Conservation (phyloP, 768 basidiomycete genomes). For the Pulveroboletus sp. region DNA sequence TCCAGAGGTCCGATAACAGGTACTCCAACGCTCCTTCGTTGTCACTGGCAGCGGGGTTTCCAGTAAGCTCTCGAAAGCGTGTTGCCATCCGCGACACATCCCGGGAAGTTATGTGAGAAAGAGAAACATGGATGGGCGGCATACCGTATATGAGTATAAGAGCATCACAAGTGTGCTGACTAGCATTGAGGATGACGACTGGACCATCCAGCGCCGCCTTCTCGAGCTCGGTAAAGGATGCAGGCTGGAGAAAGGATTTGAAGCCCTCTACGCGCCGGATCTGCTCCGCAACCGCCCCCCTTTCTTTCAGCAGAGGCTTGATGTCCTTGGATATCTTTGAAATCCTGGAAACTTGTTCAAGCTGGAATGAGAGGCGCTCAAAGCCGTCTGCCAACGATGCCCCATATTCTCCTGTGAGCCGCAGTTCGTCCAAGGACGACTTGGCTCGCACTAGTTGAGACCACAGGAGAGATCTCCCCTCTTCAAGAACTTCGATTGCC, state of each 20-base stretch:
- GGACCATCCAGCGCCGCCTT: conserved; percentile 31
- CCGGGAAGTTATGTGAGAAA: conserved; percentile 12
- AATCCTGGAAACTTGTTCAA: conserved; percentile 10
- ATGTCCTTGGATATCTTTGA: conserved; percentile 13
- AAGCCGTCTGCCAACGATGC: conserved; percentile 18
- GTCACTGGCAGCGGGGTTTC: neutral
- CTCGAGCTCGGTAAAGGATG: conserved; percentile 22
- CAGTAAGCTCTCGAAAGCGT: conserved; percentile 13
- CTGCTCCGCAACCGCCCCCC: conserved; percentile 21
- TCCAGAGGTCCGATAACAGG: conserved; percentile 26
- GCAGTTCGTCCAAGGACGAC: conserved; percentile 26
- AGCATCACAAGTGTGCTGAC: conserved; percentile 20
- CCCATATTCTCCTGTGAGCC: conserved; percentile 15
- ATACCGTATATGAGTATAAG: conserved; percentile 14
- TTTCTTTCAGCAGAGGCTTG: conserved; percentile 24
- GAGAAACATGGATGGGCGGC: conserved; percentile 16
- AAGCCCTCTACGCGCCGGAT: conserved; percentile 32
- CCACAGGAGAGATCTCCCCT: conserved; percentile 33
- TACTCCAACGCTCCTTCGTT: conserved; percentile 4
- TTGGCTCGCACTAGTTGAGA: conserved; percentile 26
- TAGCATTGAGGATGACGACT: conserved; percentile 33
- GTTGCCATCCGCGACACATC: conserved; percentile 21
- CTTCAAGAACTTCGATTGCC: conserved; percentile 31
- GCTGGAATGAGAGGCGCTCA: conserved; percentile 16
- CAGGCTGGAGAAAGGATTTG: conserved; percentile 26